Evolutionary conservation across 257 asterid species (phyloP).

Genomic region (Forsythia suspensa): DNA sequence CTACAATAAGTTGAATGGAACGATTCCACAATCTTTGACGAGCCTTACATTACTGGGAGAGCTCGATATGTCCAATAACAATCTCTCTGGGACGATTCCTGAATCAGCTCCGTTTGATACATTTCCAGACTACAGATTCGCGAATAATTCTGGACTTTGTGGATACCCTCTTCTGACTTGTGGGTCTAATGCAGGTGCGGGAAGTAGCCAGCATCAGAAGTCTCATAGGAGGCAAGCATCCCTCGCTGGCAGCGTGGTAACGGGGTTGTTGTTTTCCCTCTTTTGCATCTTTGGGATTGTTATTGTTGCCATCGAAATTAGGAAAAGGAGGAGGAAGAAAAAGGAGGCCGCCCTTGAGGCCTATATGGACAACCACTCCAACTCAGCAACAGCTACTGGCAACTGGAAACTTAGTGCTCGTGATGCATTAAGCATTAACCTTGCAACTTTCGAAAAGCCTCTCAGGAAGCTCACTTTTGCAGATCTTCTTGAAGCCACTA

Average conservation of each 20-base stretch:
- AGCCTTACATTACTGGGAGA: conserved; percentile 73
- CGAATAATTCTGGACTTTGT: conserved; percentile 81
- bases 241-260: conserved; percentile 82
- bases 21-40: conserved; percentile 66
- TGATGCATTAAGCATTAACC: conserved; percentile 76
- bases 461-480: conserved; percentile 84
- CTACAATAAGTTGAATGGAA: conserved; percentile 61
- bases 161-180: conserved; percentile 79
- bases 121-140: conserved; percentile 60
- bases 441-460: conserved; percentile 83
- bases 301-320: conserved; percentile 63
- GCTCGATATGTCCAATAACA: conserved; percentile 72
- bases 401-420: conserved; percentile 73
- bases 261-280: conserved; percentile 76
- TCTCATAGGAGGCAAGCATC: conserved; percentile 67
- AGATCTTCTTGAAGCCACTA: conserved; percentile 86
- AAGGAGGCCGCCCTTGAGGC: conserved; percentile 80
- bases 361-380: conserved; percentile 67
- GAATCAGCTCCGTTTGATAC: conserved; percentile 82
- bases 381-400: conserved; percentile 61
- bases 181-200: conserved; percentile 28
- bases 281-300: conserved; percentile 80
- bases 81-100: conserved; percentile 77
- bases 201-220: conserved; percentile 38
- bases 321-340: conserved; percentile 66